These are phyloP conservation scores for Mortierella sp. DNA, from an alignment of 371 early-diverging fungal genomes.

Conservation along the genomic window DNA sequence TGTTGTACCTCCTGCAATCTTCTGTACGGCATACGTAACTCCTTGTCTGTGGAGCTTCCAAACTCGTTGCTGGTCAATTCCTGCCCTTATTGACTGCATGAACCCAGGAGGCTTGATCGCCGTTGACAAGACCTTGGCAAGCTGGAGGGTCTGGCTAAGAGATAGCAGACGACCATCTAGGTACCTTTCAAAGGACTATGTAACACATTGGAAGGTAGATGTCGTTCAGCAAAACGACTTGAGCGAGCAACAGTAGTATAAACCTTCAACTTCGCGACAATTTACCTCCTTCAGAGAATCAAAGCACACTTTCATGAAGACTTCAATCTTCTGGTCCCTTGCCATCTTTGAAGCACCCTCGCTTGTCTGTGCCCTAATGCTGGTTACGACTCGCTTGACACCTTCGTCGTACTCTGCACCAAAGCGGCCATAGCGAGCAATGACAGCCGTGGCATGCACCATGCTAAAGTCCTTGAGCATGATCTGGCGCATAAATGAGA, in stretches of 20 bases:
- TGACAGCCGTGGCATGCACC: slow-evolving; percentile 44
- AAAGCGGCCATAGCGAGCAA: slow-evolving; percentile 58
- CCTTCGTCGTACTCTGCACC: slow-evolving; percentile 61
- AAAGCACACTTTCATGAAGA: slow-evolving; percentile 55
- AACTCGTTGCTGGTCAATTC: slow-evolving; percentile 20
- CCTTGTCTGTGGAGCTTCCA: slow-evolving; percentile 42
- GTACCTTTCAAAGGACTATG: slow-evolving; percentile 26
- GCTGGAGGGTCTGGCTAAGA: slow-evolving; percentile 22
- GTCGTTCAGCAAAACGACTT: too few relatives aligned
- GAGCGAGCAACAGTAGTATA: not conserved
- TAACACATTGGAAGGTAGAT: not conserved
- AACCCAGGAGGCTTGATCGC: slow-evolving; percentile 46
- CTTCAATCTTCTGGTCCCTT: slow-evolving; percentile 31
- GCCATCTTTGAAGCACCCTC: slow-evolving; percentile 26
- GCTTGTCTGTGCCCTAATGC: slow-evolving; percentile 46
- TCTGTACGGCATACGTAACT: slow-evolving; percentile 20
- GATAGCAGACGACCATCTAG: slow-evolving; percentile 21
- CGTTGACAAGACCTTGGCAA: slow-evolving; percentile 29
- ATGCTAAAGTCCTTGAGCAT: slow-evolving; percentile 58
- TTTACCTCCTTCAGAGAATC: slow-evolving; percentile 59
- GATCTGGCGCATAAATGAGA: slow-evolving; percentile 52
- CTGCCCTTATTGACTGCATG: slow-evolving; percentile 18
- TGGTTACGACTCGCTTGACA: slow-evolving; percentile 59
- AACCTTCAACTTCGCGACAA: not conserved
- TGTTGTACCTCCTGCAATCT: slow-evolving; percentile 16